Base-by-base conservation (phyloP, 2,329 filamentous ascomycete genomes). In the Fusarium chaquense region DNA sequence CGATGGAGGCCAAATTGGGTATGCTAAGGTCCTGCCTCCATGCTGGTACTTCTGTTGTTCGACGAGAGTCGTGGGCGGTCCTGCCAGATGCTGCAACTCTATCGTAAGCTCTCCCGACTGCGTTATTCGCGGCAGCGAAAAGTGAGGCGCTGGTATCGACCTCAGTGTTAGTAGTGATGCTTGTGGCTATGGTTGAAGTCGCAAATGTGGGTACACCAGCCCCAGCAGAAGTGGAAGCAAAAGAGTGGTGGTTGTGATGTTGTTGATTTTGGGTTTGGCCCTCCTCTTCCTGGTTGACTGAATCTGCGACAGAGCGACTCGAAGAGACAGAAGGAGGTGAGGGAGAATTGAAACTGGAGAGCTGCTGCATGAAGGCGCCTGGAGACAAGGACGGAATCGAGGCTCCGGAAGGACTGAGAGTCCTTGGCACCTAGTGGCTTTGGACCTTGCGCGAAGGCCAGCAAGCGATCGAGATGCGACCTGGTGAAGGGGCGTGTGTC, bases 341-440 rank as follows among this genome's bases (percentile, higher is more conserved):
- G 59, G 53, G 51, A 70, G 73, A 59, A 55, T 68, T 67, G 68
- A 61, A 54, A 67, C 61, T 71, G 46, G 73, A 67, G 62, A 65
- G 64, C 62, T 75, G 71, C 67, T 74, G 77, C 77, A 79, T 79
- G 68, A 77, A 78, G 70, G 65, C 75, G 74, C 73, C 72, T 70
- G 67, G 68, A 65, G 65, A 64, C 57, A 61, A 66, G 52, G 59
- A 70, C 71, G 71, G 67, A 75, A 69, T 74, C 73, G 65, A 73
- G 72, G 69, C 69, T 71, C 69, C 69, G 58, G 68, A 69, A 67
- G 71, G 73, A 75, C 72, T 67, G 69, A 67, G 71, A 75, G 60
- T 73, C 70, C 67, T 65, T 61, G 64, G 64, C 70, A 63, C 71
- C 62, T 72, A 71, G 62, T 69, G 67, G 66, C 69, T 73, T 68